Percentiles rank a stretch among this genome's conserved stretches.
These are phyloP conservation scores for Mortierella sp. DNA, from an alignment of 371 early-diverging fungal genomes.

Conservation along the genomic window DNA sequence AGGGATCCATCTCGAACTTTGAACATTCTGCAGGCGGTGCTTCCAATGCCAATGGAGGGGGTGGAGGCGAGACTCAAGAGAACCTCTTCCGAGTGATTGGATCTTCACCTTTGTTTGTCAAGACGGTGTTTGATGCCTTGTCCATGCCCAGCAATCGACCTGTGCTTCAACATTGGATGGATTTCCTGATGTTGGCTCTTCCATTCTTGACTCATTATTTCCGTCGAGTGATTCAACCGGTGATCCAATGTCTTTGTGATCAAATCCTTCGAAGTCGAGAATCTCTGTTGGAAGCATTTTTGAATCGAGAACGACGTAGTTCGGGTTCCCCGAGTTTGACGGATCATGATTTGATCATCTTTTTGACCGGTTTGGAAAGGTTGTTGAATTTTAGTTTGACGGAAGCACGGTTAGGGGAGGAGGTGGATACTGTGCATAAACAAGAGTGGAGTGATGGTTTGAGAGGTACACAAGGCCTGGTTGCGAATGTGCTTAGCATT, in stretches of 20 bases:
- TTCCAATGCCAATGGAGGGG: constrained; percentile 5
- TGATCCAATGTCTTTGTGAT: constrained; percentile 71
- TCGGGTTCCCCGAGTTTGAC: constrained; percentile 30
- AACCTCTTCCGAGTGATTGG: constrained; percentile 44
- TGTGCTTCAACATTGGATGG: constrained; percentile 81
- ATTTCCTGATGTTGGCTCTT: constrained; percentile 73
- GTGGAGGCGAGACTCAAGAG: constrained; percentile 14
- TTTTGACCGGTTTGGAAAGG: constrained; percentile 73
- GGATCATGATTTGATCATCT: constrained; percentile 64
- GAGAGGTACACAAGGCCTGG: constrained; percentile 42
- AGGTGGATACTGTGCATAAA: constrained; percentile 34
- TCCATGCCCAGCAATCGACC: constrained; percentile 66
- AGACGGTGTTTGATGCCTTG: constrained; percentile 72
- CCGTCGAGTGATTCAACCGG: constrained; percentile 66
- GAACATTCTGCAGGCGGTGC: constrained; percentile 23
- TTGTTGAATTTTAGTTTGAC: constrained; percentile 70
- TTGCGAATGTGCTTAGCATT: constrained; percentile 41
- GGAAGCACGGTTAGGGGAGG: constrained; percentile 55
- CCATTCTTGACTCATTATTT: constrained; percentile 72
- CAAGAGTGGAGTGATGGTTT: constrained; percentile 48
- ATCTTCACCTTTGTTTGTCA: constrained; percentile 66
- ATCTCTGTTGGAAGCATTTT: constrained; percentile 44
- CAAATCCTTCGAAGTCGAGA: constrained; percentile 63
- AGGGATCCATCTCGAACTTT: constrained; percentile 32
- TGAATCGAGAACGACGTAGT: constrained; percentile 1